These are phyloP conservation scores for Dillenia turbinata DNA, from an alignment of 164 flowering plant species.

Conservation along the genomic window DNA sequence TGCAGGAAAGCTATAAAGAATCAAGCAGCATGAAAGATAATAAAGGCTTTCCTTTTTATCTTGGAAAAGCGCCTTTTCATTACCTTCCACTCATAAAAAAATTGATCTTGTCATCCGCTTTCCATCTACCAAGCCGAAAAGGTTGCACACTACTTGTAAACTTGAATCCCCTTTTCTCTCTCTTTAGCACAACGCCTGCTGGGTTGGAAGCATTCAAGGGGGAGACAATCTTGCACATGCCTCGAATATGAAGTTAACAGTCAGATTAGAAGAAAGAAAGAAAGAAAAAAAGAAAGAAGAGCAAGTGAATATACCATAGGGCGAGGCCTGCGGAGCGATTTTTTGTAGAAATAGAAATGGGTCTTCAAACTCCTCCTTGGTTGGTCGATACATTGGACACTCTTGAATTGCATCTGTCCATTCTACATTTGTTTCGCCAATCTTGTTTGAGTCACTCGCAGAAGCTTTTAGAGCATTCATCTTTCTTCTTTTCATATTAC, in stretches of 20 bases:
- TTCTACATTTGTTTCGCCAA: slow-evolving; percentile 50
- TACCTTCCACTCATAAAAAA: slow-evolving; percentile 98
- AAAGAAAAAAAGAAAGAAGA: no score
- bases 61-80: neutral
- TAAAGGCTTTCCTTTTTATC: neutral
- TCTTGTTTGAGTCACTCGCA: slow-evolving; percentile 25
- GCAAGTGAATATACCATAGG: slow-evolving; percentile 51
- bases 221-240: slow-evolving; percentile 93
- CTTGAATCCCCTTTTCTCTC: slow-evolving; percentile 84
- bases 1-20: slow-evolving; percentile 24
- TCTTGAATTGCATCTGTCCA: slow-evolving; percentile 84
- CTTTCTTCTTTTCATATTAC: no score
- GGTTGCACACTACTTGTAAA: slow-evolving; percentile 97
- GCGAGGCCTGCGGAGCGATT: slow-evolving; percentile 94
- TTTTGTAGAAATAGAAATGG: slow-evolving; percentile 83
- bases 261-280: no score
- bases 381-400: slow-evolving; percentile 81
- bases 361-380: slow-evolving; percentile 95
- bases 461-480: no score
- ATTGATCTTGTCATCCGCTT: slow-evolving; percentile 70
- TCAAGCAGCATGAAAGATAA: neutral
- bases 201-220: slow-evolving; percentile 91
- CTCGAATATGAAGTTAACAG: slow-evolving; percentile 20
- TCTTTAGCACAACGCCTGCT: slow-evolving; percentile 92
- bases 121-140: slow-evolving; percentile 94